Percentiles rank a stretch among this genome's conserved stretches.
phyloP scores from a whole-genome alignment of 345 rosid genomes.

The Populus ilicifolia region DNA sequence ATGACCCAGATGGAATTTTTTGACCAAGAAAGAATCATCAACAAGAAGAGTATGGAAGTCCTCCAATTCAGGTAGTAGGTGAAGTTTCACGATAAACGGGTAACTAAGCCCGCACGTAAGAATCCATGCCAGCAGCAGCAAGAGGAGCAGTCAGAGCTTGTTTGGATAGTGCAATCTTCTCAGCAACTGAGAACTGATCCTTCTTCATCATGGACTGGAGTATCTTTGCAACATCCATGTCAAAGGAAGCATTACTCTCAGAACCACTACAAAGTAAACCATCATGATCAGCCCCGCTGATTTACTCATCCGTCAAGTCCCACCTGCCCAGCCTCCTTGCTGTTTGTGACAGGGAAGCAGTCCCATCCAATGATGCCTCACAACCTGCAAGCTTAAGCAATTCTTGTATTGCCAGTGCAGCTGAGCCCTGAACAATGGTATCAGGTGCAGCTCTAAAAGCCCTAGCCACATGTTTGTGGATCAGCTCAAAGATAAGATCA shows the following conservation, averaged over 20 bases:
- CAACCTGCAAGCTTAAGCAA: slow-evolving; percentile 93
- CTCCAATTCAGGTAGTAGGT: slow-evolving; percentile 78
- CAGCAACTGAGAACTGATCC: slow-evolving; percentile 70
- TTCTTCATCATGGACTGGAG: slow-evolving; percentile 89
- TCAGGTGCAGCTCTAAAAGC: slow-evolving; percentile 98
- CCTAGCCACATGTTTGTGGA: slow-evolving; percentile 84
- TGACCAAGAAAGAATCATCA: slow-evolving; percentile 79
- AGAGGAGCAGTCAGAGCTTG: slow-evolving; percentile 94
- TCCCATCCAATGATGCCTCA: slow-evolving; percentile 85
- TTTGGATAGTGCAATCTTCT: slow-evolving; percentile 77
- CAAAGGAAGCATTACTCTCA: slow-evolving; percentile 94
- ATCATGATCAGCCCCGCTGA: slow-evolving; percentile 74
- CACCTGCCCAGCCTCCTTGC: slow-evolving; percentile 98
- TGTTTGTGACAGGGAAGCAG: slow-evolving; percentile 34
- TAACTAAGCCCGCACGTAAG: slow-evolving; percentile 69
- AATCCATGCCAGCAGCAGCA: slow-evolving; percentile 99
- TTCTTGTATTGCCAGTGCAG: slow-evolving; percentile 98
- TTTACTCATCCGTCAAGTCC: slow-evolving; percentile 97
- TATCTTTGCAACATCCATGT: slow-evolving; percentile 92
- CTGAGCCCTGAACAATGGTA: slow-evolving; percentile 84
- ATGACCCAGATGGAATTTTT: slow-evolving; percentile 55
- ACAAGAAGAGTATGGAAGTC: slow-evolving; percentile 69
- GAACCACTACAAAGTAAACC: slow-evolving; percentile 83
- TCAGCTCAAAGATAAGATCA: slow-evolving; percentile 94
- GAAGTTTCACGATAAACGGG: slow-evolving; percentile 89